phyloP scores from a whole-genome alignment of 2,329 filamentous ascomycete genomes.

The Penicillium sp. region DNA sequence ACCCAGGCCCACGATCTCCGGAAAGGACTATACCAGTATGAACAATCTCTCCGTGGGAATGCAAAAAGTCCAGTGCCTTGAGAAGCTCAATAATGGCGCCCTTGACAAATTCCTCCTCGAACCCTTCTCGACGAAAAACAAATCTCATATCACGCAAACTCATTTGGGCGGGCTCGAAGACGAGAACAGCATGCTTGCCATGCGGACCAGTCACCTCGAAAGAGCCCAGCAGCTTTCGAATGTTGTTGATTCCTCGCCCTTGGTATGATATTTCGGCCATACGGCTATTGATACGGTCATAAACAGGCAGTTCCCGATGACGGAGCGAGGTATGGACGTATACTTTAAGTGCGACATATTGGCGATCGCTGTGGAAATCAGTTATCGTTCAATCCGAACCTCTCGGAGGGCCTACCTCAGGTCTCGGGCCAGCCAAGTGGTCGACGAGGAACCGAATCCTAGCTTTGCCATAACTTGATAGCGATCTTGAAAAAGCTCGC shows the following conservation, averaged over 20 bases:
- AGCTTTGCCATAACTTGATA: constrained; percentile 32
- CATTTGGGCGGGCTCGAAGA: constrained; percentile 30
- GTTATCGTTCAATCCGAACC: background rate
- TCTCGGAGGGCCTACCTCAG: constrained; percentile 14
- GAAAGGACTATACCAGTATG: constrained; percentile 28
- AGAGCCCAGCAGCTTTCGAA: constrained; percentile 32
- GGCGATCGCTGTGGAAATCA: constrained; percentile 11
- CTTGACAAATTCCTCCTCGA: constrained; percentile 22
- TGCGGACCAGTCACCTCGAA: constrained; percentile 31
- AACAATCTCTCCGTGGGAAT: constrained; percentile 26
- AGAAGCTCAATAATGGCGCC: constrained; percentile 27
- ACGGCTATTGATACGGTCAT: constrained; percentile 23
- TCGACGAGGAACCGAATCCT: constrained; percentile 31
- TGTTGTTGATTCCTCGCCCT: constrained; percentile 24
- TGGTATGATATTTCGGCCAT: constrained; percentile 20
- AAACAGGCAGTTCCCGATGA: constrained; percentile 29
- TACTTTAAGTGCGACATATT: constrained; percentile 26
- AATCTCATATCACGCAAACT: constrained; percentile 24
- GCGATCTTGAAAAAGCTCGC: constrained; percentile 25
- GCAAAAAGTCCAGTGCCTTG: constrained; percentile 31
- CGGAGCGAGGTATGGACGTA: constrained; percentile 23
- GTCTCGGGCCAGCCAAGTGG: constrained; percentile 30
- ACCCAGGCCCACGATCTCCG: background rate
- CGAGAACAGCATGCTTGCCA: constrained; percentile 29
- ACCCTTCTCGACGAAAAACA: constrained; percentile 18